Base-by-base conservation (phyloP, 2,329 filamentous ascomycete genomes). In the Penicillium sp. region DNA sequence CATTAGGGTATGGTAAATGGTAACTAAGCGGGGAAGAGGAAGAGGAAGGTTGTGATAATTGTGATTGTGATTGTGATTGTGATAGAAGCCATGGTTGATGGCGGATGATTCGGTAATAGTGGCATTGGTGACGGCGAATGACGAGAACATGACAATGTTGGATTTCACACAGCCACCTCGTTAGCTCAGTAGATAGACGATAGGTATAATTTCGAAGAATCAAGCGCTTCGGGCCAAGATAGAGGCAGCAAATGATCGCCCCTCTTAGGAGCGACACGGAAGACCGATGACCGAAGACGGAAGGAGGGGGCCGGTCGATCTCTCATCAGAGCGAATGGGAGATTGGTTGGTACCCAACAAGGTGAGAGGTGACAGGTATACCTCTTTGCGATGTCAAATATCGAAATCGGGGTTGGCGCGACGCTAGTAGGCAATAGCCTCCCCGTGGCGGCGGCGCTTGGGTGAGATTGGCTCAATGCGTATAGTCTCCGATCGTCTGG, bases 351-450 rank as follows among this genome's bases (percentile, higher is more conserved):
- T 21, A 25, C 25, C 37, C n/a, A 31, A 31, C 9, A 19, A 29
- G n/a, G 8, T 2, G 25, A 51, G 25, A 42, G 37, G 37, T 43
- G 49, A 51, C 25, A 42, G 19, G 38, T 51, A 33, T 42, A 31
- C 25, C 37, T 42, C 37, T 50, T 50, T 31, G 43, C 35, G 49
- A 57, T 54, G 54, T 64, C 53, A 31, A 56, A 54, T 42, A 33
- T 58, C 54, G 56, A 57, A 45, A 60, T 56, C 49, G 13, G 47
- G n/a, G 15, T 61, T 60, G 57, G 64, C 58, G 58, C 41, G 58
- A 56, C 64, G 61, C 65, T 67, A 67, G 65, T 64, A 56, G 31
- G 57, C 63, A 68, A 66, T 68, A 68, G 65, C 58, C 47, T 57
- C 37, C 48, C 58, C 35, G 58, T 61, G 60, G 64, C 57, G 57